A percentile compares a stretch with the other conserved stretches of the same genome.
These are phyloP conservation scores for Suhomyces taliae DNA, from an alignment of 1,139 yeast genomes.

Conservation along the genomic window DNA sequence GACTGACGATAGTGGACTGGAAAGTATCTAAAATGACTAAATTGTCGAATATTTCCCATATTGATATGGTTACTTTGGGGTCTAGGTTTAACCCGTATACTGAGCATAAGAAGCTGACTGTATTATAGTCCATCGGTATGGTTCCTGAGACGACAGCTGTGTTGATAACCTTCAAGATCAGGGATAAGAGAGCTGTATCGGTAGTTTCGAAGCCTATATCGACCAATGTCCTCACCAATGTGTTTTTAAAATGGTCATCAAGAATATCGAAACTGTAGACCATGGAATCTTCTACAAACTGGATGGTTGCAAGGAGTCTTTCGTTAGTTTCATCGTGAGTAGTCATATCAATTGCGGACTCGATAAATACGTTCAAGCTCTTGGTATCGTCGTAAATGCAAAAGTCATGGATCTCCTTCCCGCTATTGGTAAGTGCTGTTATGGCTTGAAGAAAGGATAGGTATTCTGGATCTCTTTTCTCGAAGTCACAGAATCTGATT, in stretches of 20 bases:
- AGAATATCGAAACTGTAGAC: constrained; percentile 49
- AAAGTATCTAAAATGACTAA: constrained; percentile 24
- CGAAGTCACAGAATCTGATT: constrained; percentile 40
- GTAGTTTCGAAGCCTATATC: constrained; percentile 47
- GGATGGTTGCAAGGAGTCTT: constrained; percentile 27
- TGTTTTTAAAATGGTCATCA: constrained; percentile 38
- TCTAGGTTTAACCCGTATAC: constrained; percentile 48
- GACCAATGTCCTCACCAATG: constrained; percentile 35
- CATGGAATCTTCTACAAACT: constrained; percentile 44
- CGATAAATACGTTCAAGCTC: constrained; percentile 44
- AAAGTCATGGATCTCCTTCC: constrained; percentile 60
- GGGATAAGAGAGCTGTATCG: constrained; percentile 36
- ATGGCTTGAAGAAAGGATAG: constrained; percentile 56
- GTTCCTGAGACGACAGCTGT: constrained; percentile 48
- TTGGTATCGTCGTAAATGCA: constrained; percentile 45
- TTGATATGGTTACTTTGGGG: constrained; percentile 34
- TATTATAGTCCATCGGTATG: constrained; percentile 42
- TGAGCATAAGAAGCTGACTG: constrained; percentile 51
- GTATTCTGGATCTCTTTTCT: constrained; percentile 49
- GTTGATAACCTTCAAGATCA: constrained; percentile 47
- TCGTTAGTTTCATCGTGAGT: not conserved
- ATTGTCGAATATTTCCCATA: constrained; percentile 34
- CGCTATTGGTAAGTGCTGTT: constrained; percentile 55
- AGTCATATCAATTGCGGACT: constrained; percentile 2
- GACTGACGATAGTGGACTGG: constrained; percentile 19